phyloP scores from a whole-genome alignment of 371 early-diverging fungal species.

The Fennellomyces sp. region DNA sequence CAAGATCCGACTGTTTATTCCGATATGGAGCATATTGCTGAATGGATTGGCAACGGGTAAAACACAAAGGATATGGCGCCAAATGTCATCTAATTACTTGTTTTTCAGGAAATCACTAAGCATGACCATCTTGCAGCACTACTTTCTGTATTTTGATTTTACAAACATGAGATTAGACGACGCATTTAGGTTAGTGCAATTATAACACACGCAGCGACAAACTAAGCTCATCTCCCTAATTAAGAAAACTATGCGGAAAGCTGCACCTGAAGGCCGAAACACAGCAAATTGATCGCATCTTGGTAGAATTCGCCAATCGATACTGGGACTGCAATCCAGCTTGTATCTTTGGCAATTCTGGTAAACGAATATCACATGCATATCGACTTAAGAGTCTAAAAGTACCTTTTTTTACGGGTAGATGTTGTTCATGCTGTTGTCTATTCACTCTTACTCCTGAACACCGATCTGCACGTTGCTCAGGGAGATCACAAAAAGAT shows the following conservation, averaged over 20 bases:
- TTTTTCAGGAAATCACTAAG: constrained; percentile 48
- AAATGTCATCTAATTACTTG: neutral
- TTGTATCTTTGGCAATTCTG: constrained; percentile 52
- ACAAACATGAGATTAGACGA: constrained; percentile 70
- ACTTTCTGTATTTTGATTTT: constrained; percentile 81
- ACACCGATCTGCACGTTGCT: constrained; percentile 93
- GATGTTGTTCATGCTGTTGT: constrained; percentile 87
- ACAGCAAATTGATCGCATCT: constrained; percentile 88
- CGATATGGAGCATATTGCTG: constrained; percentile 33
- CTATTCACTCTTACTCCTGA: constrained; percentile 86
- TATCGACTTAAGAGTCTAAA: neutral
- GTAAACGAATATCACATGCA: constrained; percentile 16
- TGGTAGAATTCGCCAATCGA: constrained; percentile 77
- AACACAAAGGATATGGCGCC: neutral
- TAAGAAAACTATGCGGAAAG: constrained; percentile 63
- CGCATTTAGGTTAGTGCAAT: constrained; percentile 64
- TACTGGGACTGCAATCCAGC: constrained; percentile 84
- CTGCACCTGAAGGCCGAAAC: constrained; percentile 88
- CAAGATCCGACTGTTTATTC: constrained; percentile 38
- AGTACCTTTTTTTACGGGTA: constrained; percentile 7
- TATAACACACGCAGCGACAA: neutral
- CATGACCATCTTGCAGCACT: constrained; percentile 58
- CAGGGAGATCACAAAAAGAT: constrained; percentile 65
- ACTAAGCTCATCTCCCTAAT: neutral
- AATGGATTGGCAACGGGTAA: constrained; percentile 48